Conservation (phyloP, 768 basidiomycete species). For the Chalciporus pseudorubinellus region DNA sequence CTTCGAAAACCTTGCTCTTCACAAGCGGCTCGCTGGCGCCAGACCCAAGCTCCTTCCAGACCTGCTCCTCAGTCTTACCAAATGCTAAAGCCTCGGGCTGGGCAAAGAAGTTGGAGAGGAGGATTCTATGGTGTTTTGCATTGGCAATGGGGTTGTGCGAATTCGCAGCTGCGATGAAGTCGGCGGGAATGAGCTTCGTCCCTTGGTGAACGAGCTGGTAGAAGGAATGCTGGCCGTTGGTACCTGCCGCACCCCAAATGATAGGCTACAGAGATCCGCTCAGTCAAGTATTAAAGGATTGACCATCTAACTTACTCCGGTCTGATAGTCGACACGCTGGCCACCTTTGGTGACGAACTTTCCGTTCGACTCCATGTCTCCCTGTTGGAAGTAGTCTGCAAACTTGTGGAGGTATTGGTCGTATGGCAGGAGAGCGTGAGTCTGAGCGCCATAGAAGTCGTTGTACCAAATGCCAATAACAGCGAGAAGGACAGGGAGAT, state of each 20-base stretch:
- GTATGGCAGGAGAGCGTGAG: slow-evolving; percentile 92
- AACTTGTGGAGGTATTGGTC: slow-evolving; percentile 99
- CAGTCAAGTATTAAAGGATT: not conserved
- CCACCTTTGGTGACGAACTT: slow-evolving; percentile 96
- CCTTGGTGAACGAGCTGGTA: slow-evolving; percentile 97
- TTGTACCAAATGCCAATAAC: slow-evolving; percentile 97
- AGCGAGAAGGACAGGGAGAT: slow-evolving; percentile 89
- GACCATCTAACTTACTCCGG: slow-evolving; percentile 64
- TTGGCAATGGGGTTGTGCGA: slow-evolving; percentile 84
- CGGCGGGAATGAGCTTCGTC: slow-evolving; percentile 87
- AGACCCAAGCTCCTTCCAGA: slow-evolving; percentile 62
- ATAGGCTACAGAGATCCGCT: slow-evolving; percentile 62
- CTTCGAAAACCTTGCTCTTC: slow-evolving; percentile 98
- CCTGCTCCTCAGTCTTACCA: slow-evolving; percentile 92
- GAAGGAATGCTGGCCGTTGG: slow-evolving; percentile 99
- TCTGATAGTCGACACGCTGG: slow-evolving; percentile 91
- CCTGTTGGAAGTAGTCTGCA: slow-evolving; percentile 99
- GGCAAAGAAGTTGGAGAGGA: slow-evolving; percentile 97
- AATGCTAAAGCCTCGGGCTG: slow-evolving; percentile 98
- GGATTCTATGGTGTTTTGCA: slow-evolving; percentile 95
- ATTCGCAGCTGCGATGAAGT: slow-evolving; percentile 88
- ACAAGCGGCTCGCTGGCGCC: slow-evolving; percentile 80
- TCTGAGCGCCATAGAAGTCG: slow-evolving; percentile 96
- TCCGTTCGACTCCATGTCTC: slow-evolving; percentile 99
- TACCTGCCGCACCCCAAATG: slow-evolving; percentile 98